Evolutionary conservation across 768 basidiomycete genomes (phyloP).

Genomic region (Mycena polygramma): DNA sequence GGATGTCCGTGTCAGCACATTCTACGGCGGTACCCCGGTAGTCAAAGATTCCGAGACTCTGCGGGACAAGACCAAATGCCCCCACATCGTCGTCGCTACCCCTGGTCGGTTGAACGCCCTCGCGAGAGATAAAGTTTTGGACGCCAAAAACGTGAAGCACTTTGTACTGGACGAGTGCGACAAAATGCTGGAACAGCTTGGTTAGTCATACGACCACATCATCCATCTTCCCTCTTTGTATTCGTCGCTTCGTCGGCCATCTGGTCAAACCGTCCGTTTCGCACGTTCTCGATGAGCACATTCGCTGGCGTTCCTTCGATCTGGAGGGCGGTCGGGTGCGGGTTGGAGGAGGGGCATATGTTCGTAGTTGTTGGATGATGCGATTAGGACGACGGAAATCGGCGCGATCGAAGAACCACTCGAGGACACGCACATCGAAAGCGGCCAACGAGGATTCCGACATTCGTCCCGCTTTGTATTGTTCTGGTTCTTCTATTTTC

Average conservation of each 20-base stretch:
- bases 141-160: slow-evolving; percentile 97
- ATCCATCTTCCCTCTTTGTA: slow-evolving; percentile 63
- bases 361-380: slow-evolving; percentile 24
- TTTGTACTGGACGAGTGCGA: slow-evolving; percentile 99
- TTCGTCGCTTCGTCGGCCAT: slow-evolving; percentile 59
- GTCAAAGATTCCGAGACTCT: slow-evolving; percentile 94
- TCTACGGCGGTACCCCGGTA: slow-evolving; percentile 97
- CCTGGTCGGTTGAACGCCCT: slow-evolving; percentile 98
- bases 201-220: slow-evolving; percentile 90
- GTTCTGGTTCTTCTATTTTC: slow-evolving; percentile 63
- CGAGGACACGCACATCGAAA: slow-evolving; percentile 51
- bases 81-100: slow-evolving; percentile 98
- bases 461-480: slow-evolving; percentile 47
- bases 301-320: slow-evolving; percentile 55
- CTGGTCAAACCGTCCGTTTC: slow-evolving; percentile 57
- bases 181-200: slow-evolving; percentile 99
- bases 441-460: slow-evolving; percentile 52
- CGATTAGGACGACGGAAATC: slow-evolving; percentile 32
- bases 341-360: slow-evolving; percentile 36
- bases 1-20: slow-evolving; percentile 95
- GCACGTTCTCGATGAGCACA: slow-evolving; percentile 52
- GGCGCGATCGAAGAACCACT: slow-evolving; percentile 47
- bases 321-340: slow-evolving; percentile 54
- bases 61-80: slow-evolving; percentile 96
- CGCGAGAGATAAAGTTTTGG: slow-evolving; percentile 93